Percentiles rank a stretch among this genome's conserved stretches.
phyloP scores from a whole-genome alignment of 257 asterid genomes.

The Przewalskia tangutica region DNA sequence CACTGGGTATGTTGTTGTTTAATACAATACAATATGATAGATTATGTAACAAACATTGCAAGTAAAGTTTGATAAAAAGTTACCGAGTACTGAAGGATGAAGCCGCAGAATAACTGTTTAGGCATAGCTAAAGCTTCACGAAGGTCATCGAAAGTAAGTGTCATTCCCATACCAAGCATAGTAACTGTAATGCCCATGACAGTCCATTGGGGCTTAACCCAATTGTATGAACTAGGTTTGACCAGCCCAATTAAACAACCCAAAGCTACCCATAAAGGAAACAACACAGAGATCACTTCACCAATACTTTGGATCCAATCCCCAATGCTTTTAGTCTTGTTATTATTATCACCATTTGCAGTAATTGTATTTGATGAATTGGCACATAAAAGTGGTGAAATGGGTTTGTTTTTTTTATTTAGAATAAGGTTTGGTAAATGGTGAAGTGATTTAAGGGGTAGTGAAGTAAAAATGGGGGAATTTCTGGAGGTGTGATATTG shows the following conservation, averaged over 20 bases:
- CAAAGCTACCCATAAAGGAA: constrained; percentile 80
- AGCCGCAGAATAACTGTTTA: constrained; percentile 58
- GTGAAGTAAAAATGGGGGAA: not conserved
- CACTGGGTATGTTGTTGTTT: too few relatives aligned
- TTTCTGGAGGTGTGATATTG: constrained; percentile 1
- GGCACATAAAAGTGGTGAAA: constrained; percentile 20
- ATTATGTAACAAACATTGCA: too few relatives aligned
- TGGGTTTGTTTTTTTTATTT: not conserved
- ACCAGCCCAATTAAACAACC: constrained; percentile 72
- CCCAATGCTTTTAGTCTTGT: not conserved
- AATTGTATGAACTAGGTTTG: constrained; percentile 50
- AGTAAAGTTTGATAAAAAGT: not conserved
- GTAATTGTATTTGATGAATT: constrained; percentile 36
- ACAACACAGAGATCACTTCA: constrained; percentile 61
- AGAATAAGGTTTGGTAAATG: not conserved
- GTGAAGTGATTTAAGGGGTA: not conserved
- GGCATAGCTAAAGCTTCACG: constrained; percentile 87
- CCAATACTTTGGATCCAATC: constrained; percentile 49
- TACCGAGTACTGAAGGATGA: constrained; percentile 75
- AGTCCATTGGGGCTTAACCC: constrained; percentile 81
- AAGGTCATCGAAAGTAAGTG: constrained; percentile 78
- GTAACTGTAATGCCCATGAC: constrained; percentile 76
- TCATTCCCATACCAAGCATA: constrained; percentile 98
- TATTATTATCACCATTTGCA: constrained; percentile 14
- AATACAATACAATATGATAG: too few relatives aligned